Percentiles rank a stretch among this genome's conserved stretches.
phyloP scores from a whole-genome alignment of 306 rosid genomes.

The Glycine soja region DNA sequence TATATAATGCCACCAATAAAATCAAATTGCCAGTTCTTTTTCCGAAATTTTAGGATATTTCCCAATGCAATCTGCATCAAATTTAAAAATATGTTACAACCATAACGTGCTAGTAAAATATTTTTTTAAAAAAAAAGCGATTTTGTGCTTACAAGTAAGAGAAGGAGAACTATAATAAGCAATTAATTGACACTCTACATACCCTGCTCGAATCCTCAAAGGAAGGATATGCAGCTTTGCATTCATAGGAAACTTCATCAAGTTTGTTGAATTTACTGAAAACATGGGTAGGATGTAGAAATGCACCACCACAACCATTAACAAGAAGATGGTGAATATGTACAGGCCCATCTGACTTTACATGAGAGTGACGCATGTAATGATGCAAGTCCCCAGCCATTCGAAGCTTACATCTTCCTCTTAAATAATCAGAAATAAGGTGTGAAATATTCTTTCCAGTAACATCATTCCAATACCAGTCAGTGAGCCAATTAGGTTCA shows the following conservation, averaged over 20 bases:
- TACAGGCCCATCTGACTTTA: slow-evolving; percentile 76
- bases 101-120: slow-evolving; percentile 17
- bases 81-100: slow-evolving; percentile 35
- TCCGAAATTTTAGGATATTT: slow-evolving; percentile 90
- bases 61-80: slow-evolving; percentile 86
- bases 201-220: slow-evolving; percentile 95
- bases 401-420: slow-evolving; percentile 94
- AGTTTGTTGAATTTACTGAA: slow-evolving; percentile 74
- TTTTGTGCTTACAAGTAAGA: slow-evolving; percentile 5
- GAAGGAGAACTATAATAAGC: slow-evolving; percentile 34
- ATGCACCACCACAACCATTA: slow-evolving; percentile 99
- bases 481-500: slow-evolving; percentile 93
- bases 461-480: slow-evolving; percentile 90
- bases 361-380: slow-evolving; percentile 96
- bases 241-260: slow-evolving; percentile 72
- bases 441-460: slow-evolving; percentile 92
- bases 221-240: slow-evolving; percentile 96
- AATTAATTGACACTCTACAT: slow-evolving; percentile 43
- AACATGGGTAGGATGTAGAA: slow-evolving; percentile 97
- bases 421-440: slow-evolving; percentile 81
- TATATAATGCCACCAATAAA: slow-evolving; percentile 98
- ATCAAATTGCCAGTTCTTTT: slow-evolving; percentile 99
- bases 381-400: slow-evolving; percentile 99
- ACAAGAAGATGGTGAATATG: slow-evolving; percentile 85
- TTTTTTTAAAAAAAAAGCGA: slow-evolving; percentile 21